A percentile compares a stretch with the other conserved stretches of the same genome.
These are phyloP conservation scores for Candida sp. DNA, from an alignment of 1,139 yeast species.

Conservation along the genomic window DNA sequence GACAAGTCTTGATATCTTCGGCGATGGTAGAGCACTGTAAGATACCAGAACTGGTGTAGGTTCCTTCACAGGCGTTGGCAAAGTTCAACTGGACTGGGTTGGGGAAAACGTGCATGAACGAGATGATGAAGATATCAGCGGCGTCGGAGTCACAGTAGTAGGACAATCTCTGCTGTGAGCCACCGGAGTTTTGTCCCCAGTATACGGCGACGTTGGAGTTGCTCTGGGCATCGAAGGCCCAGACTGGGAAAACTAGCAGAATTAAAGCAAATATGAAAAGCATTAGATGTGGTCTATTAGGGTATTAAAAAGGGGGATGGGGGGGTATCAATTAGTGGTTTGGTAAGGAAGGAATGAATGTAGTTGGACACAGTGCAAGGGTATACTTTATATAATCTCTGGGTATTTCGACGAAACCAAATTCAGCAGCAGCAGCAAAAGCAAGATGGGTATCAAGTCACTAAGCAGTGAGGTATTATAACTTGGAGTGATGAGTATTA, in stretches of 20 bases:
- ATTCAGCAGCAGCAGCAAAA: too few species aligned
- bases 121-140: conserved; percentile 73
- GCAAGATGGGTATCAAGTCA: too few species aligned
- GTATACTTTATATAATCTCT: background rate
- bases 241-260: conserved; percentile 9
- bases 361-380: background rate
- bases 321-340: background rate
- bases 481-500: background rate
- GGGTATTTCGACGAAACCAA: too few species aligned
- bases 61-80: conserved; percentile 65
- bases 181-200: conserved; percentile 88
- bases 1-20: conserved; percentile 85
- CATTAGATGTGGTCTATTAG: background rate
- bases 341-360: background rate
- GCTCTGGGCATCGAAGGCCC: conserved; percentile 47
- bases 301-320: background rate
- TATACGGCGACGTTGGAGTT: conserved; percentile 74
- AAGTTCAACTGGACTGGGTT: conserved; percentile 55
- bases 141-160: conserved; percentile 70
- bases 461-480: background rate
- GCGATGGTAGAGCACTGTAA: conserved; percentile 68
- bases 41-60: conserved; percentile 54
- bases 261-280: conserved; percentile 4
- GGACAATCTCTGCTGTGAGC: conserved; percentile 64
- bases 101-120: conserved; percentile 76